These are phyloP conservation scores for Rosa chinensis DNA, from an alignment of 306 rosid species.

Conservation along the genomic window DNA sequence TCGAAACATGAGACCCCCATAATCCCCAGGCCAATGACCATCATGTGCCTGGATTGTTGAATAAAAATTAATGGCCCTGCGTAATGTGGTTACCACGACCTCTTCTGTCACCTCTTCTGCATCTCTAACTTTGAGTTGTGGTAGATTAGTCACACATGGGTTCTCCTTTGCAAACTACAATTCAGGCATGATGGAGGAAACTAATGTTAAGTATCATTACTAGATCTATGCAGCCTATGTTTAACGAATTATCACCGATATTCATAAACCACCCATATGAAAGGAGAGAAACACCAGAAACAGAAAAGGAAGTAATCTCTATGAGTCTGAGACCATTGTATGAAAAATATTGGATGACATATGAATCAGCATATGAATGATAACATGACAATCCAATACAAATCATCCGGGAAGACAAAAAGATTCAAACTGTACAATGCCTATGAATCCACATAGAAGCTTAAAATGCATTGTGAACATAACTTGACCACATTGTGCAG, in stretches of 20 bases:
- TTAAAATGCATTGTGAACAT: neutral
- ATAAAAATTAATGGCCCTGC: no score
- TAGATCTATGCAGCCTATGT: neutral
- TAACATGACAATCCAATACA: neutral
- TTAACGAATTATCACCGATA: no score
- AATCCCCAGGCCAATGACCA: no score
- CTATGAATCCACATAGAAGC: neutral
- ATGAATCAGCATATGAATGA: no score
- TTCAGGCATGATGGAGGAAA: neutral
- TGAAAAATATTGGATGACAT: no score
- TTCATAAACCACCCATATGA: no score
- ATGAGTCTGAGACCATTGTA: no score
- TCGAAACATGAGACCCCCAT: no score
- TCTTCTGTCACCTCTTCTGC: no score
- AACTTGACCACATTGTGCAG: neutral
- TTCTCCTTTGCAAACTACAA: conserved; percentile 36
- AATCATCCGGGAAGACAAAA: neutral
- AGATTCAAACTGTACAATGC: neutral
- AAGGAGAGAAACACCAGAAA: no score
- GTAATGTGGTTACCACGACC: neutral
- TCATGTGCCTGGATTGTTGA: no score
- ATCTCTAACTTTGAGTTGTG: conserved; percentile 21
- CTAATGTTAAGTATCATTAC: neutral
- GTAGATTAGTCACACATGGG: conserved; percentile 22
- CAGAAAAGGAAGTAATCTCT: no score